Conservation (phyloP, 352 stramenopile species). For the Phytophthora meadii region DNA sequence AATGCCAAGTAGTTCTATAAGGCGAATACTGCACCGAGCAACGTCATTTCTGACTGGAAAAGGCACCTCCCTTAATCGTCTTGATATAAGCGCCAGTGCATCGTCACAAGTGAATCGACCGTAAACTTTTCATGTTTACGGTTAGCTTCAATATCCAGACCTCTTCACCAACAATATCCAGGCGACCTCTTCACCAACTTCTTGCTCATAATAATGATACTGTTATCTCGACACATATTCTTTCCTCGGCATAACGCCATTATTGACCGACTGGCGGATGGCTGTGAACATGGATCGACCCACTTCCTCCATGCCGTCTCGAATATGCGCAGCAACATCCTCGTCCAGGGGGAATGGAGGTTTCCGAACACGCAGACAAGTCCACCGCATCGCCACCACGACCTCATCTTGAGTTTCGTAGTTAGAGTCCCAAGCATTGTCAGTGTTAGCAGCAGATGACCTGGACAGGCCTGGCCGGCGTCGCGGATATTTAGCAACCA, state of each 20-base stretch:
- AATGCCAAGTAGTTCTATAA: no score
- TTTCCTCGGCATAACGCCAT: not conserved
- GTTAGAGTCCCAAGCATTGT: conserved; percentile 2
- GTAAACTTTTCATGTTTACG: no score
- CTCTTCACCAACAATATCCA: no score
- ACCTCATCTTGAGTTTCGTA: conserved; percentile 21
- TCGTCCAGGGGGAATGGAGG: conserved; percentile 34
- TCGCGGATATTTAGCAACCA: conserved; percentile 37
- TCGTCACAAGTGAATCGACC: no score
- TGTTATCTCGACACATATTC: not conserved
- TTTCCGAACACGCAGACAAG: conserved; percentile 43
- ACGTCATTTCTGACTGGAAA: no score
- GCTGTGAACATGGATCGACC: conserved; percentile 34
- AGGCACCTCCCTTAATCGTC: no score
- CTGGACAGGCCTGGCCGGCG: conserved; percentile 4
- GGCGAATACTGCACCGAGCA: no score
- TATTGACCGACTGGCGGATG: conserved; percentile 23
- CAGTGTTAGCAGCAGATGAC: not conserved
- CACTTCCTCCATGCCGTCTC: conserved; percentile 32
- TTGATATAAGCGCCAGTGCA: no score
- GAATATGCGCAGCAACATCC: conserved; percentile 29
- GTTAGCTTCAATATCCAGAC: no score
- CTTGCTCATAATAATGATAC: not conserved
- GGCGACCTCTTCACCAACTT: no score
- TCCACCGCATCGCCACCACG: conserved; percentile 42